Base-by-base conservation (phyloP, 2,329 filamentous ascomycete species). In the Fusarium armeniacum region DNA sequence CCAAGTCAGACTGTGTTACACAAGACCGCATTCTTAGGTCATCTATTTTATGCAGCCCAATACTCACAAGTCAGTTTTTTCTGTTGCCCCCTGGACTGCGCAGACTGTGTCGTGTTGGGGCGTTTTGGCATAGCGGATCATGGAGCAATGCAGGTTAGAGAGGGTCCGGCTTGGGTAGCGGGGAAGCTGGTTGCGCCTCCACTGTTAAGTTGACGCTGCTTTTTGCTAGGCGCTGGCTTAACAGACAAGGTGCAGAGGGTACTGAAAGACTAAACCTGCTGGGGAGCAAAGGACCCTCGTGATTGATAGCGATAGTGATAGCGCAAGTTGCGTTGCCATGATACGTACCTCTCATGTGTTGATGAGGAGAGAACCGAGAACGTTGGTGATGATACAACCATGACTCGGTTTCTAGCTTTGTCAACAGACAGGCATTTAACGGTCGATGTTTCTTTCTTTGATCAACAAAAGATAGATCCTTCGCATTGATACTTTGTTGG, bases 181-280 rank as follows among this genome's bases (percentile, higher is more conserved):
- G 69, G 69, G 69, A 68, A 71, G 55, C 63, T 65, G 49, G 59
- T 51, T 51, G 24, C 18, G 47, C 44, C 51, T 71, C 69, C 65
- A 72, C 67, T 70, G 67, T 70, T 70, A 70, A 71, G 67, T 32
- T 36, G 3, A 41, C 28, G 45, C 51, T 40, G 57, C 54, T 38
- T 28, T 65, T 60, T 32, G 30, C 26, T 41, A 38, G 45, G 58
- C 2, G 46, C 24, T 22, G 35, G 51, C 67, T 61, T 70, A 70
- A 70, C 36, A 40, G n/a, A 40, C 36, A 40, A 45, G 49, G 26
- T 26, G 56, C n/a, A 20, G 36, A 38, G 16, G 20, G 36, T 46
- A 67, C 66, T 53, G 22, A 47, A 40, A 58, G 41, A 35, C 58
- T 59, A 60, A 58, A 32, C 57, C 51, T 30, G 26, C 62, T 57